A percentile compares a stretch with the other conserved stretches of the same genome.
Evolutionary conservation across 148 eudicot genomes (phyloP).

Genomic region (Rhododendron williamsianum): DNA sequence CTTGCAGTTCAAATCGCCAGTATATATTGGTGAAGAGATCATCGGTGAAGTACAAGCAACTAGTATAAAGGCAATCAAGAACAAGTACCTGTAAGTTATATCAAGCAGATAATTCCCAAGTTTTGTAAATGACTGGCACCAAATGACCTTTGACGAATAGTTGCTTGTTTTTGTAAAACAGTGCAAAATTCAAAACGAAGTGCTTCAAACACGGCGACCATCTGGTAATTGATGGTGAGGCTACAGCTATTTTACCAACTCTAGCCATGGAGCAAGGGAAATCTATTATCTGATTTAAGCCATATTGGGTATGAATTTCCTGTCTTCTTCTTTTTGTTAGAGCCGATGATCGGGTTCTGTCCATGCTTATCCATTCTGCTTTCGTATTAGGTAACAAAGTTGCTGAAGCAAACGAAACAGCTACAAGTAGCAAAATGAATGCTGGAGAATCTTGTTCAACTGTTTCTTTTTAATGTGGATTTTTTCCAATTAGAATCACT

Average conservation of each 20-base stretch:
- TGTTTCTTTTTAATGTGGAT: background rate
- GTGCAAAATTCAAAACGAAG: conserved; percentile 61
- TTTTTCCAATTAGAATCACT: background rate
- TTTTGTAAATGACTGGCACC: background rate
- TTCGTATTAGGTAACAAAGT: background rate
- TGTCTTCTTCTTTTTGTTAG: background rate
- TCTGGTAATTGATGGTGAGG: conserved; percentile 69
- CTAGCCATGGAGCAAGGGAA: conserved; percentile 10
- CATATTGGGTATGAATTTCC: background rate
- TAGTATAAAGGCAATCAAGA: conserved; percentile 18
- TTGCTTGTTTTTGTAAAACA: conserved; percentile 18
- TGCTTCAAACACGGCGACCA: conserved; percentile 45
- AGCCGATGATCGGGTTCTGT: background rate
- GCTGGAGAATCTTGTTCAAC: background rate
- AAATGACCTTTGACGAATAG: background rate
- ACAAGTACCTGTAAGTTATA: conserved; percentile 54
- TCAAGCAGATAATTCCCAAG: background rate
- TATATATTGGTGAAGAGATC: conserved; percentile 61
- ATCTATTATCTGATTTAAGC: background rate
- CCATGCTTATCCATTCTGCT: background rate
- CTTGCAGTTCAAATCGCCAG: conserved; percentile 64
- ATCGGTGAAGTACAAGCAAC: conserved; percentile 50
- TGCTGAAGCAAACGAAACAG: background rate
- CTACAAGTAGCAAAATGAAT: background rate
- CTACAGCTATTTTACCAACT: conserved; percentile 31